Conservation (phyloP, 148 eudicot species). For the Chenopodium album region DNA sequence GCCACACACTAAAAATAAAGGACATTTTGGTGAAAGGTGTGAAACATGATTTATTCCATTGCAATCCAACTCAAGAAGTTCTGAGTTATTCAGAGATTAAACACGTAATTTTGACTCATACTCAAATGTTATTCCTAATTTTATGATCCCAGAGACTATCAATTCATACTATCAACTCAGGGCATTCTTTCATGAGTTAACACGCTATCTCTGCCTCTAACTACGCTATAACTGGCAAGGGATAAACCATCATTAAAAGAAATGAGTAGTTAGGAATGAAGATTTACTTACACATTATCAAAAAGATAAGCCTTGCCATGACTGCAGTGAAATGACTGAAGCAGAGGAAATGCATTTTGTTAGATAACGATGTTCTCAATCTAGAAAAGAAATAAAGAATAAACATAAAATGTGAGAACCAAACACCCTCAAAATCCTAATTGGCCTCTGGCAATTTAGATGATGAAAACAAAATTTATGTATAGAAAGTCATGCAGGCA, state of each 20-base stretch:
- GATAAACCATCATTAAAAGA: not conserved
- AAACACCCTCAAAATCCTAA: not conserved
- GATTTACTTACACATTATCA: slow-evolving; percentile 62
- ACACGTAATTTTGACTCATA: not conserved
- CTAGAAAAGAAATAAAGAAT: not conserved
- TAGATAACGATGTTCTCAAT: not conserved
- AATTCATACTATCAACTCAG: not conserved
- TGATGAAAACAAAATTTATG: not conserved
- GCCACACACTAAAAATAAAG: not conserved
- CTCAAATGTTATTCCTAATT: not conserved
- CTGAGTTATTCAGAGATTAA: not conserved
- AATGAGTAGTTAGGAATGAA: not conserved
- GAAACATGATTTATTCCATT: not conserved
- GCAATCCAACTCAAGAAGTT: not conserved
- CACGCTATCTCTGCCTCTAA: not conserved
- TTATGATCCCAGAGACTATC: not conserved
- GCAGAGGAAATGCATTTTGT: slow-evolving; percentile 19
- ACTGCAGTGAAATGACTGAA: slow-evolving; percentile 72
- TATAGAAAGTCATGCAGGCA: not conserved
- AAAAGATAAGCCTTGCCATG: slow-evolving; percentile 88
- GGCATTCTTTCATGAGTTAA: not conserved
- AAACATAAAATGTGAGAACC: not conserved
- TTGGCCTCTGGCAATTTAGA: not conserved
- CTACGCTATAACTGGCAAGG: not conserved
- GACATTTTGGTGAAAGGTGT: not conserved